Percentiles rank a stretch among this genome's conserved stretches.
Evolutionary conservation across 805 yeast species (phyloP).

Genomic region (Ogataea minuta): DNA sequence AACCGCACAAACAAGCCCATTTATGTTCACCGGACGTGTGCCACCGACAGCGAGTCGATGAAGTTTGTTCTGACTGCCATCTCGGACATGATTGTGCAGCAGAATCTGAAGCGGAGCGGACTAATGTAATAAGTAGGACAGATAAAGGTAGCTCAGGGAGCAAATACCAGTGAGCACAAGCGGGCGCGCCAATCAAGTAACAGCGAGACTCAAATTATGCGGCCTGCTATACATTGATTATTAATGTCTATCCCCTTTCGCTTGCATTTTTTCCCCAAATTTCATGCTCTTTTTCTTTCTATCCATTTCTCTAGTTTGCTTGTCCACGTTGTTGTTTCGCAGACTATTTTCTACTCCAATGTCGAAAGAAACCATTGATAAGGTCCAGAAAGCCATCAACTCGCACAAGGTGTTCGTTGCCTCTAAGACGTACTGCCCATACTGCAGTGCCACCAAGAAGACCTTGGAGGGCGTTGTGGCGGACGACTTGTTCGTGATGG

Average conservation of each 20-base stretch:
- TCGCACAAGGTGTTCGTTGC: constrained; percentile 74
- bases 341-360: constrained; percentile 39
- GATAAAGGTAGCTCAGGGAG: no score
- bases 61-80: constrained; percentile 87
- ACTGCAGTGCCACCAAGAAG: constrained; percentile 51
- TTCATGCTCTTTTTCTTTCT: not conserved
- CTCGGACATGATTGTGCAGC: constrained; percentile 85
- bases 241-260: no score
- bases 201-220: no score
- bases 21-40: constrained; percentile 91
- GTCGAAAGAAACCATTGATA: constrained; percentile 53
- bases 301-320: not conserved
- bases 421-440: constrained; percentile 75
- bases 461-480: constrained; percentile 35
- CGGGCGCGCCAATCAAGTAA: no score
- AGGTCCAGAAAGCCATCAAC: constrained; percentile 63
- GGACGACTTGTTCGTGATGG: constrained; percentile 51
- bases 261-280: no score
- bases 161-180: no score
- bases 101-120: constrained; percentile 77
- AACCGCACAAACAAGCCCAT: constrained; percentile 70
- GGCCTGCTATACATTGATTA: no score
- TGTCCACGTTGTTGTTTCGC: constrained; percentile 5
- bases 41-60: constrained; percentile 90
- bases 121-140: constrained; percentile 41